Evolutionary conservation across 1,284 basidiomycete genomes (phyloP).

Genomic region (Cutaneotrichosporon sp.): DNA sequence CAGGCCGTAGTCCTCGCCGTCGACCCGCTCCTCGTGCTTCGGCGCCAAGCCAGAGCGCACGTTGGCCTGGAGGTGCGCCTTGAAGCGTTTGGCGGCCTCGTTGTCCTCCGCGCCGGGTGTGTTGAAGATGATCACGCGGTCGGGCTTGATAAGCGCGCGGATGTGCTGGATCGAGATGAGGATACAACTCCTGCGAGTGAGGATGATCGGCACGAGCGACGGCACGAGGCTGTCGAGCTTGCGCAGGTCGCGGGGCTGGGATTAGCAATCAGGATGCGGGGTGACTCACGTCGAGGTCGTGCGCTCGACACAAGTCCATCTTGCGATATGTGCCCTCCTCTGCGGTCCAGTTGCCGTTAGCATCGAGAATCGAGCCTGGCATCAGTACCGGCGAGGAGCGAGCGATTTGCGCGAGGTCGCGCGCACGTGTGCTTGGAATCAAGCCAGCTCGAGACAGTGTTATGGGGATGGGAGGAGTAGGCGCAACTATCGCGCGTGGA

Average conservation of each 20-base stretch:
- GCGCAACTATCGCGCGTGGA: neutral
- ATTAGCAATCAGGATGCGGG: constrained; percentile 11
- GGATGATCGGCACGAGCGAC: constrained; percentile 87
- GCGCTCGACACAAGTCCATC: constrained; percentile 80
- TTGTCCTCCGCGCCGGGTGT: constrained; percentile 81
- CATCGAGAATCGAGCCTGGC: constrained; percentile 80
- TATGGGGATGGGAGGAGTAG: neutral
- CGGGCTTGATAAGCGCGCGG: constrained; percentile 88
- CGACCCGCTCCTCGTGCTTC: constrained; percentile 13
- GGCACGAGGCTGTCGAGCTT: constrained; percentile 82
- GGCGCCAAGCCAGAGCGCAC: constrained; percentile 34
- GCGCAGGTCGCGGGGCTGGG: constrained; percentile 86
- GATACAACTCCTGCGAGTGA: constrained; percentile 82
- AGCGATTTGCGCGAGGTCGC: neutral
- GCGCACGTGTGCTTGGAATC: too few species aligned
- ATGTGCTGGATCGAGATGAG: constrained; percentile 93
- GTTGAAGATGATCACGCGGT: constrained; percentile 89
- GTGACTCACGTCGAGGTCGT: constrained; percentile 75
- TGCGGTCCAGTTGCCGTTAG: constrained; percentile 80
- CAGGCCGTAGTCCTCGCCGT: constrained; percentile 44
- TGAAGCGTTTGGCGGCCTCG: constrained; percentile 76
- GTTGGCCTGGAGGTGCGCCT: constrained; percentile 80
- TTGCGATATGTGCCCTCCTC: constrained; percentile 89
- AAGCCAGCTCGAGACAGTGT: too few species aligned
- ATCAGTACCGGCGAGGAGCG: neutral